phyloP scores from a whole-genome alignment of 1,139 yeast species.

The Candida buenavistaensis region DNA sequence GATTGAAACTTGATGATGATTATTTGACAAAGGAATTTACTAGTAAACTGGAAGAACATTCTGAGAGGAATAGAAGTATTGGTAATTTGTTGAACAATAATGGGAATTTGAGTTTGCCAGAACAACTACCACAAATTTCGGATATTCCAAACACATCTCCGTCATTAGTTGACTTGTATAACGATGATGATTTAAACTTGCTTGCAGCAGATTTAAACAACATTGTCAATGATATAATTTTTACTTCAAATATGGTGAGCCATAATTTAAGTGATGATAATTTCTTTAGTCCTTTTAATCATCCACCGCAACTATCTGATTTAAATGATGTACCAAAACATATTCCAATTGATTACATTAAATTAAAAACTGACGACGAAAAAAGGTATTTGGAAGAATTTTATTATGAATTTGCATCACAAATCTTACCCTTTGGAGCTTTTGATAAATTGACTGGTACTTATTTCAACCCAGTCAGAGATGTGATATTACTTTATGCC shows the following conservation, averaged over 20 bases:
- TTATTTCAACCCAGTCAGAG: constrained; percentile 56
- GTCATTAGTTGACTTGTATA: constrained; percentile 14
- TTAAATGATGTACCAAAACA: constrained; percentile 22
- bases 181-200: constrained; percentile 29
- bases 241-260: constrained; percentile 20
- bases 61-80: neutral
- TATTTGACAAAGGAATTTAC: constrained; percentile 4
- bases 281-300: constrained; percentile 9
- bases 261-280: constrained; percentile 6
- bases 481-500: constrained; percentile 56
- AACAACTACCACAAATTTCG: neutral
- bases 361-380: constrained; percentile 37
- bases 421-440: constrained; percentile 59
- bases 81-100: neutral
- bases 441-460: constrained; percentile 25
- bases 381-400: constrained; percentile 50
- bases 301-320: constrained; percentile 2
- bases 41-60: neutral
- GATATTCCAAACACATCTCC: no score
- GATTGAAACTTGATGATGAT: constrained; percentile 6
- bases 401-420: constrained; percentile 51
- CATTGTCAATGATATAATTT: constrained; percentile 33
- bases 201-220: constrained; percentile 35
- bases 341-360: constrained; percentile 22
- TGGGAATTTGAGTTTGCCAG: no score